Evolutionary conservation across 805 yeast species (phyloP).

Genomic region (Clavispora santaluciae): DNA sequence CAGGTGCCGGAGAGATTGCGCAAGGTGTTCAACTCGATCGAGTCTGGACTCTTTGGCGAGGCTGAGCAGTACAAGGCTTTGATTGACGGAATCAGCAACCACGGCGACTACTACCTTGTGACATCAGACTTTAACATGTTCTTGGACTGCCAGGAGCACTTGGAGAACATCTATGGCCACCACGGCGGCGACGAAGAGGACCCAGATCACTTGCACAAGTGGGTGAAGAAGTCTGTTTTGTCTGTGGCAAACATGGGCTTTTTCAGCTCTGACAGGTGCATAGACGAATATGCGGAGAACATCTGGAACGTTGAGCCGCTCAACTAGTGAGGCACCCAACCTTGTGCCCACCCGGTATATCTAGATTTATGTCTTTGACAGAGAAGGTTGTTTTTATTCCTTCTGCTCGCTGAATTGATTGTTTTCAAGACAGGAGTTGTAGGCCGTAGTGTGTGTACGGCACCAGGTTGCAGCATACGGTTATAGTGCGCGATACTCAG

Average conservation of each 20-base stretch:
- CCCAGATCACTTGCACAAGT: conserved; percentile 52
- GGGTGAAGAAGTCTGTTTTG: conserved; percentile 73
- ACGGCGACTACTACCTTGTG: conserved; percentile 84
- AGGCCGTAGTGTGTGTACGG: background rate
- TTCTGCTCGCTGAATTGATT: background rate
- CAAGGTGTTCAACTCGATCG: conserved; percentile 62
- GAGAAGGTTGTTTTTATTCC: background rate
- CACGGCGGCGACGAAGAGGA: conserved; percentile 38
- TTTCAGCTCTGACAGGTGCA: conserved; percentile 86
- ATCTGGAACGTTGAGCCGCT: conserved; percentile 90
- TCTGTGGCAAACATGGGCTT: conserved; percentile 93
- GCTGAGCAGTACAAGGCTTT: conserved; percentile 61
- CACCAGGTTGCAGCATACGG: no score
- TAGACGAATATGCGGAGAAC: conserved; percentile 85
- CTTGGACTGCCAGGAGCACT: conserved; percentile 70
- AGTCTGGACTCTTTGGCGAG: conserved; percentile 68
- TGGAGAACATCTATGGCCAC: conserved; percentile 63
- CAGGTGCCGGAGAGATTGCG: conserved; percentile 54
- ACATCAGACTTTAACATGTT: conserved; percentile 87
- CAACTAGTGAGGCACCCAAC: conserved; percentile 16
- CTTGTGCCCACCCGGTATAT: background rate
- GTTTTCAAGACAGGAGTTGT: no score
- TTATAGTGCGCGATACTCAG: no score
- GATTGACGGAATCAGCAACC: conserved; percentile 62
- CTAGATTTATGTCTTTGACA: background rate